Base-by-base conservation (phyloP, 2,329 filamentous ascomycete genomes). In the Gyromitra esculenta region DNA sequence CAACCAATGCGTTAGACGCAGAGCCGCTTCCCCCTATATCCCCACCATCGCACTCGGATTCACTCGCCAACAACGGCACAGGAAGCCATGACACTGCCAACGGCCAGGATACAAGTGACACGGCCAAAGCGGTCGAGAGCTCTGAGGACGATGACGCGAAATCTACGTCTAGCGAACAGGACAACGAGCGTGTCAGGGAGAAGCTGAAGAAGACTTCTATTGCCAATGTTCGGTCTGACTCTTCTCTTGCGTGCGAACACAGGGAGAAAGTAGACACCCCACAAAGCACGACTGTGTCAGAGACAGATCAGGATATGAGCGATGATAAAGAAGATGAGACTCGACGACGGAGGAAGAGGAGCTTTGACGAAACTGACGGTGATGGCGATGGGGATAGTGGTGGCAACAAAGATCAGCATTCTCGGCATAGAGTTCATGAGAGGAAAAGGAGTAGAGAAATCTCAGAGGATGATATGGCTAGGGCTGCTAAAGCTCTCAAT, bases 191-290 rank as follows among this genome's bases (percentile, higher is more conserved):
- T 64, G 79, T 80, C 21, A 70, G 79, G 43, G 79, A 80, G 56
- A 80, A 79, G 60, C 76, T 80, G 21, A 80, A 80, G 50, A 79
- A 80, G 63, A 80, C 79, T 7, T 79, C 71, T 13, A 78, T 80
- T 67, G 79, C 75, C 15, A 73, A 72, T 72, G 63, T 75, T n/a
- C 67, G 75, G 45, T 77, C 77, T 21, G 73, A 77, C 39, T 79
- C 79, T 41, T 76, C 67, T 18, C 52, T 67, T 43, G 72, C 76
- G 11, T 45, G 68, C 11, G 65, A 79, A 43, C 66, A 74, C 11
- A 39, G 57, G 13, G 67, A 76, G 45, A 77, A 66, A 21, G 52
- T 72, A 43, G 77, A 75, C 48, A 50, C 67, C 45, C 62, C 57
- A 13, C 57, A 41, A 7, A 77, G 74, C 54, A 59, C 64, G 9